These are phyloP conservation scores for Penicillium arizonense DNA, from an alignment of 495 filamentous ascomycete genomes.

Conservation along the genomic window DNA sequence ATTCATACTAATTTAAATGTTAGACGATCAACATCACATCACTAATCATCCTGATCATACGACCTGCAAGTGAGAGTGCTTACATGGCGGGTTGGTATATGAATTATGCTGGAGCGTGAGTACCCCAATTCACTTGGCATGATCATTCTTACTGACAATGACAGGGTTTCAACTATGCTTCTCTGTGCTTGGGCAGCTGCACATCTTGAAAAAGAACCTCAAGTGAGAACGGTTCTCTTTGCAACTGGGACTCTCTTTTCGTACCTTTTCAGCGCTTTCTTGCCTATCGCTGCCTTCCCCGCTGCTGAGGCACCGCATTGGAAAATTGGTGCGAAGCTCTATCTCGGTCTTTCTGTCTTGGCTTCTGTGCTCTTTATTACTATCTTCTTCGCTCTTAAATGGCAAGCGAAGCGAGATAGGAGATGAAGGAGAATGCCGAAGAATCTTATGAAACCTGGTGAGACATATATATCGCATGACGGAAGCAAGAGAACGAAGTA, in stretches of 20 bases:
- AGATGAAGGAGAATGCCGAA: background rate
- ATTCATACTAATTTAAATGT: background rate
- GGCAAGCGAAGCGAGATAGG: conserved; percentile 1
- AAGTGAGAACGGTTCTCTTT: conserved; percentile 19
- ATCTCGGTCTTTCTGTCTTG: conserved; percentile 7
- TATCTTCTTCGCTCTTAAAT: conserved; percentile 6
- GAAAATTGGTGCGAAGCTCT: conserved; percentile 13
- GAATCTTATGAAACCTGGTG: too few relatives aligned
- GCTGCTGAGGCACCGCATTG: conserved; percentile 13
- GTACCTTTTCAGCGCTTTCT: conserved; percentile 13
- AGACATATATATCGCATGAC: too few relatives aligned
- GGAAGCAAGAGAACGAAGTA: too few relatives aligned
- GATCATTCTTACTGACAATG: background rate
- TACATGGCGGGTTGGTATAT: conserved; percentile 17
- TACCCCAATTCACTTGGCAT: background rate
- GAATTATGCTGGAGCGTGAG: conserved; percentile 15
- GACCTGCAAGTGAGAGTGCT: conserved; percentile 2
- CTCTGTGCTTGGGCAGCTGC: conserved; percentile 17
- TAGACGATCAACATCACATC: conserved; percentile 12
- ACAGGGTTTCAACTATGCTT: conserved; percentile 16
- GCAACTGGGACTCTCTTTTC: conserved; percentile 15
- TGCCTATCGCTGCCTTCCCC: conserved; percentile 14
- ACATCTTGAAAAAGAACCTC: conserved; percentile 13
- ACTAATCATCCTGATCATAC: conserved; percentile 11
- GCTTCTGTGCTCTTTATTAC: conserved; percentile 7